Evolutionary conservation across 495 filamentous ascomycete genomes (phyloP).

Genomic region (Penicillium turbatum): DNA sequence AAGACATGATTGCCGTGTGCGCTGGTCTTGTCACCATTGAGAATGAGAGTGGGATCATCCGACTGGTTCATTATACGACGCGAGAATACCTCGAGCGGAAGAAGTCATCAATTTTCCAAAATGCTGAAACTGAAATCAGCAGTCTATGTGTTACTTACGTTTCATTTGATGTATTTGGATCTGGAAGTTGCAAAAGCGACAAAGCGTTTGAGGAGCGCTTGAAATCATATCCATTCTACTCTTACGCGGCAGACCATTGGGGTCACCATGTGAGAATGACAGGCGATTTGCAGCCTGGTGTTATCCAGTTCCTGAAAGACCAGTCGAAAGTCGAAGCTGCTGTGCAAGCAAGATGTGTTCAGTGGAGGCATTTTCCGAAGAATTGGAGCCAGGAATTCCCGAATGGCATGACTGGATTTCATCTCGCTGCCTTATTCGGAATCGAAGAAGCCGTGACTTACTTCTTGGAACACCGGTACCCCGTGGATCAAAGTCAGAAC

Average conservation of each 20-base stretch:
- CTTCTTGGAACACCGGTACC: neutral
- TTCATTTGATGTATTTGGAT: neutral
- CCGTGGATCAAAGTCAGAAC: neutral
- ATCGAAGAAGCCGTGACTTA: neutral
- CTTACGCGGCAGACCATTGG: neutral
- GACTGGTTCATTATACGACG: slow-evolving; percentile 53
- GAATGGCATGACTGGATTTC: neutral
- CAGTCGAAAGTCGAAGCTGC: neutral
- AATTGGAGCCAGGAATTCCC: neutral
- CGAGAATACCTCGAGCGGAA: slow-evolving; percentile 35
- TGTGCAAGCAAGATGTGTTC: neutral
- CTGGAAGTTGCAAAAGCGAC: neutral
- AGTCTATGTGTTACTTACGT: neutral
- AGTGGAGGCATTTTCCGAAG: neutral
- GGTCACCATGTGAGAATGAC: neutral
- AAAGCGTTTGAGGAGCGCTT: neutral
- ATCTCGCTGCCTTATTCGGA: neutral
- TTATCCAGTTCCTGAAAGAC: neutral
- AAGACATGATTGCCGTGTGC: slow-evolving; percentile 45
- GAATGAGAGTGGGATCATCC: slow-evolving; percentile 40
- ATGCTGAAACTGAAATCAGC: neutral
- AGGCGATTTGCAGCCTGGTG: neutral
- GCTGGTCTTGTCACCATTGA: slow-evolving; percentile 51
- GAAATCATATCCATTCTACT: neutral
- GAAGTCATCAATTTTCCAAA: neutral